Base-by-base conservation (phyloP, 306 rosid genomes). In the Vigna reflexopilosa region DNA sequence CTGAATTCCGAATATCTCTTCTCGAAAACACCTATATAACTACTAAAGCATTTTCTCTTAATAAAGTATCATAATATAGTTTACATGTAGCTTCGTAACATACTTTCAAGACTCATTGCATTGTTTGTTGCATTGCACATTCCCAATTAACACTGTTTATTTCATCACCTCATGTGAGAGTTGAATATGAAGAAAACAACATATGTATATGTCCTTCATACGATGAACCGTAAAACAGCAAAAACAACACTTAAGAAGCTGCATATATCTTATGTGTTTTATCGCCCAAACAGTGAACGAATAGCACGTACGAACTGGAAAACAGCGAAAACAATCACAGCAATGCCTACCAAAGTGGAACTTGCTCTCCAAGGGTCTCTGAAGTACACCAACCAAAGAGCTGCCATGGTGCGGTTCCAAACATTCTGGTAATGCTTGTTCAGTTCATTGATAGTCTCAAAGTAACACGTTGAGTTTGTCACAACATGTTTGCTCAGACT, bases 291-390 rank as follows among this genome's bases (percentile, higher is more conserved):
- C 40, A 54, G 4, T 8, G 2, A 1, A 9, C 6, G 50, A 1
- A 72, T 6, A 54, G 42, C 67, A 4, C 81, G 81, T 34, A 56
- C 42, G 47, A 86, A 80, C 40, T 61, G 78, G 78, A 81, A 83
- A 3, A 81, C 13, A 1, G 87, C 68, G 22, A 78, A 83, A 20
- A 76, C 19, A 0, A 85, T 68, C 13, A 88, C 68, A 10, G 74
- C 15, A 69, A 87, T 4, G 72, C 91, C 96, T 2, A 90, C 81
- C 17, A 90, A 3, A 14, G 96, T 90, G 26, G 92, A 85, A 59
- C 89, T 88, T 3, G 86, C 85, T 8, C 91, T 90, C 90, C 93
- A 90, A 15, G 89, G 85, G 58, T 90, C 91, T 30, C 87, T 81
- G 59, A 90, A 88, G 28, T 90, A 90, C 1, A 88, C 83, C 64